Base-by-base conservation (phyloP, 257 asterid species). In the Capsicum pubescens region DNA sequence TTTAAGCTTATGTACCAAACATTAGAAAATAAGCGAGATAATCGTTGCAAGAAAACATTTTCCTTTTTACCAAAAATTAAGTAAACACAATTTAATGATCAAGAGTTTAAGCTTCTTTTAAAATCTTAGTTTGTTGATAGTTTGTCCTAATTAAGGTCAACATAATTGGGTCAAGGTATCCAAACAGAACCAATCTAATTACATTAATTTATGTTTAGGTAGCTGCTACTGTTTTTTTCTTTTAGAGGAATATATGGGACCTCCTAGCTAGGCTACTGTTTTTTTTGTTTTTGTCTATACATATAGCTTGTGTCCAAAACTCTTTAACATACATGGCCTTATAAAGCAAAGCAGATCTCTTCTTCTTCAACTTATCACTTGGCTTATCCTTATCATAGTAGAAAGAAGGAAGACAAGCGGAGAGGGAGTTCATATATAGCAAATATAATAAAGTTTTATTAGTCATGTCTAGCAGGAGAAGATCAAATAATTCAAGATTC, bases 381-480 rank as follows among this genome's bases (percentile, higher is more conserved):
- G 83, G 58, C 72, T 80, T 81, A 61, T 9, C 61, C 74, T 59
- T 81, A 59, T 14, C 46, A 59, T 64, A 59, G 70, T 50, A 74
- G 81, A 74, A 64, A 80, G 74, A 11, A 63, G 58, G 15, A 56
- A 59, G 57, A 11, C 39, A 63, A 80, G 69, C 39, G 83, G 13
- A 52, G 5, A 54, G 57, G 39, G 70, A 21, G 32, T 57, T 42
- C 2, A 14, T n/a, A 80, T 35, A 42, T 48, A 64, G 17, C 35
- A 32, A n/a, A n/a, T 1, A 79, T 9, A 79, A 56, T 10, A 19
- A 63, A 55, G 42, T 72, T 26, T 26, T 26, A 26, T 26, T 26
- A 59, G n/a, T 74, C 54, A 90, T 91, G 96, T 89, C 97, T 83
- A 90, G 87, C 83, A 87, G 90, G 52, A 84, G 93, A 60, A 86